Conservation (phyloP, 2,329 filamentous ascomycete genomes). For the Neoscytalidium dimidiatum region DNA sequence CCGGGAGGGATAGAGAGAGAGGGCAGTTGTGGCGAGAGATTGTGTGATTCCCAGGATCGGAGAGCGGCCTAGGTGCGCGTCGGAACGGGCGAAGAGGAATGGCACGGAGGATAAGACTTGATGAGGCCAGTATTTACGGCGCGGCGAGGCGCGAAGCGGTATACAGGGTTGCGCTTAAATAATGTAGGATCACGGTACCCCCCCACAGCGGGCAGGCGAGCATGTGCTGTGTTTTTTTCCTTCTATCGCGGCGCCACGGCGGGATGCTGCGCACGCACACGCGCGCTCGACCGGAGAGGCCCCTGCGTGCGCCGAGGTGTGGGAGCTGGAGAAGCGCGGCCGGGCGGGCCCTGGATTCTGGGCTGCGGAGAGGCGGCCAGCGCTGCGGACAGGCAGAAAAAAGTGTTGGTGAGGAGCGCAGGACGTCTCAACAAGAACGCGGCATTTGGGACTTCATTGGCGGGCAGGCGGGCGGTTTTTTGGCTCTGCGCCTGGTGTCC, state of each 20-base stretch:
- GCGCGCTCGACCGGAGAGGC: constrained; percentile 6
- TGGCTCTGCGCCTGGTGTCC: background rate
- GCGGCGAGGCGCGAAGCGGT: background rate
- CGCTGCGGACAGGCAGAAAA: background rate
- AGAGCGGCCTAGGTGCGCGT: background rate
- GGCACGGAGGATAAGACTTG: background rate
- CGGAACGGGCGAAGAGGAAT: background rate
- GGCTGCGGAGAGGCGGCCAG: background rate
- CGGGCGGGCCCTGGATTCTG: background rate
- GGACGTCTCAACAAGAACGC: constrained; percentile 8
- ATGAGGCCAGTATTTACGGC: background rate
- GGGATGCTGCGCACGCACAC: constrained; percentile 8
- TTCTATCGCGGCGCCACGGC: constrained; percentile 16
- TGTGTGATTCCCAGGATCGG: constrained; percentile 15
- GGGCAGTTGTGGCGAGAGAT: constrained; percentile 15
- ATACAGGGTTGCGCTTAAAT: constrained; percentile 9
- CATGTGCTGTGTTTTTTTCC: constrained; percentile 17
- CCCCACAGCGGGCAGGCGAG: constrained; percentile 1
- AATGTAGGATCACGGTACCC: constrained; percentile 4
- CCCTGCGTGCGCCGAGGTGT: constrained; percentile 5
- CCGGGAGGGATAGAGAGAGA: too few relatives aligned
- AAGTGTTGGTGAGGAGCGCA: constrained; percentile 12
- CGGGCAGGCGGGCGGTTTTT: background rate
- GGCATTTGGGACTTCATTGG: background rate
- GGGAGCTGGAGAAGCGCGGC: background rate